Percentiles rank a stretch among this genome's conserved stretches.
Evolutionary conservation across 345 rosid genomes (phyloP).

Genomic region (Kandelia obovata): DNA sequence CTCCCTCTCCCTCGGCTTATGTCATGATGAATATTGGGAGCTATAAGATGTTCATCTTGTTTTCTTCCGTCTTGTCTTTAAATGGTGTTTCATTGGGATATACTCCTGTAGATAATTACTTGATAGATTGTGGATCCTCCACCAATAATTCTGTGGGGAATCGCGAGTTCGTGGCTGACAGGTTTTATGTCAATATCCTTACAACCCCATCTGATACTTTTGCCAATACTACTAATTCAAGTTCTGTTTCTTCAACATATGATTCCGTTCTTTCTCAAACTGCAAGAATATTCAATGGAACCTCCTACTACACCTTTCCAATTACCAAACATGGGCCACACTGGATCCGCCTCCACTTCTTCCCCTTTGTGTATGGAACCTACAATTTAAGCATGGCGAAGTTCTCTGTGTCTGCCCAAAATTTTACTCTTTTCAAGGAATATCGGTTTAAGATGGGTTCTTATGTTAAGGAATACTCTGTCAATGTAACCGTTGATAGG

Average conservation of each 20-base stretch:
- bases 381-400: slow-evolving; percentile 49
- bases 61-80: slow-evolving; percentile 29
- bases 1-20: neutral
- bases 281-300: slow-evolving; percentile 48
- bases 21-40: slow-evolving; percentile 31
- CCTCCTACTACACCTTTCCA: slow-evolving; percentile 43
- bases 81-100: slow-evolving; percentile 39
- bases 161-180: slow-evolving; percentile 39
- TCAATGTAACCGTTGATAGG: slow-evolving; percentile 42
- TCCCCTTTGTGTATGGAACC: slow-evolving; percentile 36
- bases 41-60: slow-evolving; percentile 21
- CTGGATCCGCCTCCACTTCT: slow-evolving; percentile 70
- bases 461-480: slow-evolving; percentile 51
- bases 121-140: slow-evolving; percentile 70
- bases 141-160: slow-evolving; percentile 36
- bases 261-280: slow-evolving; percentile 48
- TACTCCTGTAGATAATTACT: slow-evolving; percentile 41
- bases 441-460: slow-evolving; percentile 28
- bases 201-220: neutral
- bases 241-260: slow-evolving; percentile 24
- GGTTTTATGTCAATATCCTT: slow-evolving; percentile 9
- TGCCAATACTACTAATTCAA: slow-evolving; percentile 23
- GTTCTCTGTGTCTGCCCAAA: slow-evolving; percentile 67
- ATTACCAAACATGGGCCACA: slow-evolving; percentile 53
- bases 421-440: slow-evolving; percentile 55